Evolutionary conservation across 2,329 filamentous ascomycete species (phyloP).

Genomic region (Paecilomyces sp.): DNA sequence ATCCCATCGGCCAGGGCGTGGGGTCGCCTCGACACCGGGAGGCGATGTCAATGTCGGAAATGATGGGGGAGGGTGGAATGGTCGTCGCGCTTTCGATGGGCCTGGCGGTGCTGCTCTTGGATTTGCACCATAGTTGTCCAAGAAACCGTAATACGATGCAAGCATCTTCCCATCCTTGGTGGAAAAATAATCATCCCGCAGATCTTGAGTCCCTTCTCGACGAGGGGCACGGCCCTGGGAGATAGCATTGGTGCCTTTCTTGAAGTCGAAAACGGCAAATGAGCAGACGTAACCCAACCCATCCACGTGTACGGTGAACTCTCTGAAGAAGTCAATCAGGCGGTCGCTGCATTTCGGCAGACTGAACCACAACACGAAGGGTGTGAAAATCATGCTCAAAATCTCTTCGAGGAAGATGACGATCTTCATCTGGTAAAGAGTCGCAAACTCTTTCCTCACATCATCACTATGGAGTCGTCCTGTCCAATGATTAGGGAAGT

Average conservation of each 20-base stretch:
- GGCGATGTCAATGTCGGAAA: slow-evolving; percentile 66
- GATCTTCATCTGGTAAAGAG: slow-evolving; percentile 86
- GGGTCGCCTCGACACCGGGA: slow-evolving; percentile 37
- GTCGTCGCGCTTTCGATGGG: slow-evolving; percentile 30
- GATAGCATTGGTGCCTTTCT: slow-evolving; percentile 62
- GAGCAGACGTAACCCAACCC: slow-evolving; percentile 94
- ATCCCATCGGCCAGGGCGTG: slow-evolving; percentile 34
- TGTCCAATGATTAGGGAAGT: slow-evolving; percentile 83
- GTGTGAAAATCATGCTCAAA: slow-evolving; percentile 84
- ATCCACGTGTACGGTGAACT: slow-evolving; percentile 95
- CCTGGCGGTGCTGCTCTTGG: slow-evolving; percentile 60
- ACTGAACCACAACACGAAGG: slow-evolving; percentile 79
- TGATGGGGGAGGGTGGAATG: slow-evolving; percentile 67
- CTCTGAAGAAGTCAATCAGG: slow-evolving; percentile 94
- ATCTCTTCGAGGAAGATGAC: slow-evolving; percentile 90
- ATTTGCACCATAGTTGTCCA: slow-evolving; percentile 82
- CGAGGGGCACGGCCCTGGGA: slow-evolving; percentile 30
- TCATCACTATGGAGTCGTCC: slow-evolving; percentile 87
- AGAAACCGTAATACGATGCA: slow-evolving; percentile 90
- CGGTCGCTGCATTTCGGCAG: slow-evolving; percentile 84
- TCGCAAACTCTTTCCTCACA: slow-evolving; percentile 81
- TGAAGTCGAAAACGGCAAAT: slow-evolving; percentile 95
- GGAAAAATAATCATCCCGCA: slow-evolving; percentile 86
- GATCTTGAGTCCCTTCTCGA: slow-evolving; percentile 44
- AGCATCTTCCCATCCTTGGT: slow-evolving; percentile 98